phyloP scores from a whole-genome alignment of 2,329 filamentous ascomycete genomes.

The Trichophyton simii region DNA sequence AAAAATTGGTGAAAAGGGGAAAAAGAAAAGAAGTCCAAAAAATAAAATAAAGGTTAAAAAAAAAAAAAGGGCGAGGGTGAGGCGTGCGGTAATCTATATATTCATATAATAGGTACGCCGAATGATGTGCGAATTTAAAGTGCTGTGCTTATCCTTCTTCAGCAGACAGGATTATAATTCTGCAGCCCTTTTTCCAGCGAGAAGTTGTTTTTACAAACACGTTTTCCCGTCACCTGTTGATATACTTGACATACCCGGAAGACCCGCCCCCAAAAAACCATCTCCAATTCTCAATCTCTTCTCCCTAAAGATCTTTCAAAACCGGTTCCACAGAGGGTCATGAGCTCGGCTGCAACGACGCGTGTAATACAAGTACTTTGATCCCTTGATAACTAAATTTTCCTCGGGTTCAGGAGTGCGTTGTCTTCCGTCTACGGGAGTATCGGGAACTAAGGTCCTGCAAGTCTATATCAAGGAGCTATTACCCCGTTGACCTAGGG shows the following conservation, averaged over 20 bases:
- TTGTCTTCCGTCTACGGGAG: conserved; percentile 2
- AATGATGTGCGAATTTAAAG: conserved; percentile 5
- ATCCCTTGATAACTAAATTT: not conserved
- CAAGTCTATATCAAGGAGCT: not conserved
- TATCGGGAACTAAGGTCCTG: not conserved
- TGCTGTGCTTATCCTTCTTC: not conserved
- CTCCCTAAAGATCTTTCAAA: not conserved
- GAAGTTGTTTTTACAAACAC: not conserved
- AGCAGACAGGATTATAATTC: conserved; percentile 2
- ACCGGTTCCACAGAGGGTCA: not conserved
- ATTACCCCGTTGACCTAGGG: not conserved
- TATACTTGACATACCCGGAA: not conserved
- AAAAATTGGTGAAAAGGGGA: not conserved
- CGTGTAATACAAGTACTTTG: conserved; percentile 2
- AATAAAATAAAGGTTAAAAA: not conserved
- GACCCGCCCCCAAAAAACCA: not conserved
- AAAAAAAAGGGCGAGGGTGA: not conserved
- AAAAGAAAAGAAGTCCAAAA: not conserved
- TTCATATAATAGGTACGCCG: not conserved
- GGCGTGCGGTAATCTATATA: not conserved
- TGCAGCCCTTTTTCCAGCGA: not conserved
- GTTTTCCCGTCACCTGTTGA: not conserved
- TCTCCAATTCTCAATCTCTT: not conserved
- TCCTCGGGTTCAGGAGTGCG: not conserved
- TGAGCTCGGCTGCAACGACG: conserved; percentile 3